Evolutionary conservation across 2,329 filamentous ascomycete species (phyloP), one percentile per base, ranked within the genome.

Genomic region (Trichoderma hamatum): DNA sequence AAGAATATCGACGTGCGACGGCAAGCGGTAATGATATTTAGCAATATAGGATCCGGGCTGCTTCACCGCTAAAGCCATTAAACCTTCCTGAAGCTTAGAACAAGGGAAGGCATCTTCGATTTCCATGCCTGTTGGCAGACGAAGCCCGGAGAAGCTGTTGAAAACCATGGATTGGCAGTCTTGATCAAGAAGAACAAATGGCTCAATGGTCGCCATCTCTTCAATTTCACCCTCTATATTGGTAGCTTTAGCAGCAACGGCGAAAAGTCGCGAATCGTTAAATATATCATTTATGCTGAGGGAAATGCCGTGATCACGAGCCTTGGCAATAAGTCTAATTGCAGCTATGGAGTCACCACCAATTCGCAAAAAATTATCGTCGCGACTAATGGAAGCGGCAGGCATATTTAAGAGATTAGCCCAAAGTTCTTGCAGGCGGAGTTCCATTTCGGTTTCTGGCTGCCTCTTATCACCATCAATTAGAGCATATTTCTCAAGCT

Each of bases 21-120:
- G 58, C 3, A 78, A 71, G 28, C 69, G 65, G 34, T 75, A 70
- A 19, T 72, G 73, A 34, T 75, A 73, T 58, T 75, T 73, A 3
- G 77, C 75, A n/a, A 81, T 74, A 52, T 82, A 82, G 0, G 76
- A 76, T 1, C 77, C 79, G 2, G 71, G 54, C 9, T 76, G 73
- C 34, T 75, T 75, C 46, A 72, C 73, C 1, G 79, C 75, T 2
- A 80, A 71, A 1, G 78, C 76, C 71, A 74, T 73, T 13, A 74
- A 54, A 28, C 73, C 73, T 7, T 70, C 69, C 1, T 74, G 73
- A 14, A 74, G 68, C 24, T 72, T 69, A 2, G 70, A 72, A 26
- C 72, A 72, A 6, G 72, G 72, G 13, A 71, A 73, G 26, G 72
- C 61, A 56, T 74, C 73, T 21, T 72, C 67, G 2, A 74, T 65